Evolutionary conservation across 2,329 filamentous ascomycete species (phyloP), one percentile per base, ranked within the genome.

Genomic region (Pseudogymnoascus sp.): DNA sequence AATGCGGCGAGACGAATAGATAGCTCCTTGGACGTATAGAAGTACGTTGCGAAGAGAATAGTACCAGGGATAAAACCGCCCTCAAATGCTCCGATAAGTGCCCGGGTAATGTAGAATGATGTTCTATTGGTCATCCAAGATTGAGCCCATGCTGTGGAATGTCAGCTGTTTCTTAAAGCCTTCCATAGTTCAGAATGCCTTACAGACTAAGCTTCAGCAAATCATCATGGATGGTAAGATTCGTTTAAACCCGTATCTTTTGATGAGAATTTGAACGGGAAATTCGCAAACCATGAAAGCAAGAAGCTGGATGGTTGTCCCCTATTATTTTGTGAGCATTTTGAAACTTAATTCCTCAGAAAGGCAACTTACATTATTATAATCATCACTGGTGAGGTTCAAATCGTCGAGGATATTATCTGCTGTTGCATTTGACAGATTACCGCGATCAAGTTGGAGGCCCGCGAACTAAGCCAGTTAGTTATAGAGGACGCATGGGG

Each of bases 11-110:
- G 77, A 0, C 89, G 82, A 33, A 83, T 79, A 0, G 87, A 85
- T 0, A 91, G 75, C 70, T 91, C 88, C 61, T 78, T 79, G 1
- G 83, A 83, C 3, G 82, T 90, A 76, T 90, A 91, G 74, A 88
- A 91, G 73, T 91, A 91, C 1, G 83, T 85, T 1, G 88, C 78
- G 71, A 88, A 90, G 1, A 88, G 76, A 60, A 88, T 83, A 10
- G 80, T 82, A 66, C 80, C 82, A 1, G 82, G 82, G 61, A 85
- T 84, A 67, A 84, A 85, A 2, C 82, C 82, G 11, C 80, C 80
- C 67, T 84, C 81, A 60, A 77, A 81, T 1, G 80, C 69, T 0
- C 82, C 82, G 14, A 85, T 79, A 12, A 84, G 68, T 2, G 82
- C 77, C 1, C 82, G 76, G 0, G 80, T 82, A 3, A 77, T 71